A percentile compares a stretch with the other conserved stretches of the same genome.
phyloP scores from a whole-genome alignment of 768 basidiomycete species.

The Hebeloma cylindrosporum region DNA sequence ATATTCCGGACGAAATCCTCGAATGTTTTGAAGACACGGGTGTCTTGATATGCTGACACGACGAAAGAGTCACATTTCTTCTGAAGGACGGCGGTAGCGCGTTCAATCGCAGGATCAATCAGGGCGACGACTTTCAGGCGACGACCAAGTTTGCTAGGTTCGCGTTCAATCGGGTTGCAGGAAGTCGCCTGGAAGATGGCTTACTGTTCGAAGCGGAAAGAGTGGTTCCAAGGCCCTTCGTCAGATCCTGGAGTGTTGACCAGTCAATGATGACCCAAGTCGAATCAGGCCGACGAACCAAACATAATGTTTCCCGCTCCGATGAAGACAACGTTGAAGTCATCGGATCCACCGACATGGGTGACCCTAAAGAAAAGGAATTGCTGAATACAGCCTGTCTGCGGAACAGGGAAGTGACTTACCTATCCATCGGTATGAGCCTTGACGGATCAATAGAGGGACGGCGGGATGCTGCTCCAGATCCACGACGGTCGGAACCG shows the following conservation, averaged over 20 bases:
- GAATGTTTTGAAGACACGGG: conserved; percentile 79
- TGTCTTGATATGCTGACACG: conserved; percentile 88
- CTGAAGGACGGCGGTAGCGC: conserved; percentile 75
- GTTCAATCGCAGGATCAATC: conserved; percentile 86
- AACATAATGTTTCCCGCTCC: conserved; percentile 99
- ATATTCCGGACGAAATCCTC: conserved; percentile 80
- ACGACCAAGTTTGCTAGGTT: conserved; percentile 81
- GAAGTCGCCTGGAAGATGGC: conserved; percentile 25
- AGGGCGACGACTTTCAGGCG: conserved; percentile 95
- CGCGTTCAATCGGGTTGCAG: conserved; percentile 5
- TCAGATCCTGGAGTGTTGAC: conserved; percentile 71
- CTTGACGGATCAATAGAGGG: conserved; percentile 76
- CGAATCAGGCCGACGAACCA: conserved; percentile 58
- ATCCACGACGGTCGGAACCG: conserved; percentile 42
- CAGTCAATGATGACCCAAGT: too few relatives aligned
- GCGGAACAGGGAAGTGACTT: conserved; percentile 18
- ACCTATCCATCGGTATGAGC: conserved; percentile 83
- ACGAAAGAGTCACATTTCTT: conserved; percentile 95
- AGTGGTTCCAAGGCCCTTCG: conserved; percentile 93
- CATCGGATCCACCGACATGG: conserved; percentile 58
- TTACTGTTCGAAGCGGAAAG: conserved; percentile 87
- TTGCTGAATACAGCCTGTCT: conserved; percentile 5
- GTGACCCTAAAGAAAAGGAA: conserved; percentile 37
- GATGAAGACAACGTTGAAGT: conserved; percentile 93
- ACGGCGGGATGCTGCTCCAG: conserved; percentile 48